Evolutionary conservation across 345 rosid genomes (phyloP), one percentile per base, ranked within the genome.

Genomic region (Sonneratia alba): DNA sequence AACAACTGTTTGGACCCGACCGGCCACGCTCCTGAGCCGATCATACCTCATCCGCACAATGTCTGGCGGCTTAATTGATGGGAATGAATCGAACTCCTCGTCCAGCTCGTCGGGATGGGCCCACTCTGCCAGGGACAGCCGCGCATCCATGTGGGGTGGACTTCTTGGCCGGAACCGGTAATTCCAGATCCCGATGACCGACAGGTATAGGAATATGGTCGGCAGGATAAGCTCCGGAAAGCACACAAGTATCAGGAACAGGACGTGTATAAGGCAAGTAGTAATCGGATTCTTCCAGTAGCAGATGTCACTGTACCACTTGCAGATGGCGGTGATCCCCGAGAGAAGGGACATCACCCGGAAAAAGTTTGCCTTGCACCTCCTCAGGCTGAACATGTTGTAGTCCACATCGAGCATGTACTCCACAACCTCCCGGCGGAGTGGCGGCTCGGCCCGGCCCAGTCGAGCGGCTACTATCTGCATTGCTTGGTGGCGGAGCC

Each of bases 351-450:
- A 80, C 98, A 89, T 90, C 73, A 95, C 89, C 69, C 99, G 86
- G 70, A 71, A 21, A 81, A 95, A 92, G 81, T 95, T 92, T 6
- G 99, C 99, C 80, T 90, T 92, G 89, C 98, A 89, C 84, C 91
- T 88, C 78, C 99, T 85, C 63, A 89, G 84, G 76, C 98, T 89
- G 81, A 88, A 95, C 97, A 90, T 91, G 78, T 92, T 89, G 80
- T 87, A 82, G 79, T 90, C 98, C 42, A 89, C 94, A 77, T 96
- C 99, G 48, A 96, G 88, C 97, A 92, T 91, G 80, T 96, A 92
- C 82, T 96, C 96, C 11, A 96, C 92, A 19, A 82, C 85, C 81
- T 96, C 97, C 40, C 83, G 81, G 76, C 99, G 81, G 63, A 96
- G 85, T 0, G 97, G 97, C 55, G 99, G 98, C 87, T 92, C 99